phyloP scores from a whole-genome alignment of 2,329 filamentous ascomycete species.

The Claviceps capensis region DNA sequence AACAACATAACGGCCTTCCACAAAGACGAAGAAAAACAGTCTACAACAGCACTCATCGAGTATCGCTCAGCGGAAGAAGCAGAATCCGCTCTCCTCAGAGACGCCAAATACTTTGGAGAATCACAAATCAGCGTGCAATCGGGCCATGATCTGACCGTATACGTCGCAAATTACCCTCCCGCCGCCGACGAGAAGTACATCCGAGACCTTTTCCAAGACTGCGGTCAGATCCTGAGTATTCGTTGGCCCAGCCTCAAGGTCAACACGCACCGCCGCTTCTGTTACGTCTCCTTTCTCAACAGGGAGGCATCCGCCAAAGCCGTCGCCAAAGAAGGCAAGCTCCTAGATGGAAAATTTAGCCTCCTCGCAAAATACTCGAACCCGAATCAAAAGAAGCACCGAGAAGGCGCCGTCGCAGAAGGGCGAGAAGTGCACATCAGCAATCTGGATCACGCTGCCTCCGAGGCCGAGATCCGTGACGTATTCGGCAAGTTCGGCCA shows the following conservation, averaged over 20 bases:
- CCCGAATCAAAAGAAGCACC: constrained; percentile 61
- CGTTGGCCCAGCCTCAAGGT: constrained; percentile 85
- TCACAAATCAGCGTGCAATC: constrained; percentile 59
- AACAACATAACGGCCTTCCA: constrained; percentile 57
- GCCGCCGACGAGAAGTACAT: constrained; percentile 59
- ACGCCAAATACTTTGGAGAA: constrained; percentile 66
- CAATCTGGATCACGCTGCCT: constrained; percentile 48
- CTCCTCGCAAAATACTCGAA: constrained; percentile 75
- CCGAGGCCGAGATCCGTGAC: constrained; percentile 54
- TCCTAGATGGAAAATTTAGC: constrained; percentile 53
- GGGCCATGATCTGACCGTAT: constrained; percentile 69
- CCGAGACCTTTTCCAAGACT: constrained; percentile 53
- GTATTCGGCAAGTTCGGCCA: constrained; percentile 64
- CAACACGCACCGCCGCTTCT: constrained; percentile 82
- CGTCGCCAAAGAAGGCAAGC: constrained; percentile 55
- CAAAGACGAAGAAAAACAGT: constrained; percentile 43
- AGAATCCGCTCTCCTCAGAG: constrained; percentile 63
- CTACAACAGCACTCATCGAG: constrained; percentile 65
- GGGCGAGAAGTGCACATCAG: constrained; percentile 73
- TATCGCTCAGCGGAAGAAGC: constrained; percentile 74
- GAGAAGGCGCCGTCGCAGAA: constrained; percentile 71
- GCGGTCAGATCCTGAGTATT: constrained; percentile 71
- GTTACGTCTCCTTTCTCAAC: constrained; percentile 81
- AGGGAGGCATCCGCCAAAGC: constrained; percentile 56
- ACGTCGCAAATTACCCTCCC: constrained; percentile 80